These are phyloP conservation scores for Elsinoe fawcettii DNA, from an alignment of 2,329 filamentous ascomycete species.

Conservation along the genomic window DNA sequence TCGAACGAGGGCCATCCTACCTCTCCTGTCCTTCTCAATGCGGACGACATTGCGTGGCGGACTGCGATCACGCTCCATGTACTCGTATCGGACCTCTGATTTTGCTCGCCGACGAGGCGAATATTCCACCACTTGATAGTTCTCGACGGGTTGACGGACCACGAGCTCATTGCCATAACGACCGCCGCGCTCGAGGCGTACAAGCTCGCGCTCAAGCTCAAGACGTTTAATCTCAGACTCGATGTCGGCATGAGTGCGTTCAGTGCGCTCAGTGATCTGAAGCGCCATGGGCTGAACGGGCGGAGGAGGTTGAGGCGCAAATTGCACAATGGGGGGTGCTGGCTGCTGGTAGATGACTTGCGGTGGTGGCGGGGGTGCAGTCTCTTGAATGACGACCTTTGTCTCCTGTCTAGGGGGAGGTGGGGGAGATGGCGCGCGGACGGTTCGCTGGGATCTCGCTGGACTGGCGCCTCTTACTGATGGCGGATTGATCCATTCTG, in stretches of 20 bases:
- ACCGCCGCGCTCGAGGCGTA: slow-evolving; percentile 49
- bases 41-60: slow-evolving; percentile 50
- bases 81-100: slow-evolving; percentile 54
- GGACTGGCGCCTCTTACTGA: slow-evolving; percentile 23
- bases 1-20: slow-evolving; percentile 84
- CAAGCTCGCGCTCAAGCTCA: slow-evolving; percentile 55
- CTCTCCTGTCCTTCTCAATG: slow-evolving; percentile 86
- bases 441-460: slow-evolving; percentile 22
- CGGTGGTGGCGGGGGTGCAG: slow-evolving; percentile 18
- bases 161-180: slow-evolving; percentile 19
- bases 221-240: slow-evolving; percentile 63
- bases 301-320: slow-evolving; percentile 20
- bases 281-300: slow-evolving; percentile 26
- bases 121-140: slow-evolving; percentile 36
- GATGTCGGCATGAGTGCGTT: slow-evolving; percentile 54
- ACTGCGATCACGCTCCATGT: slow-evolving; percentile 37
- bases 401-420: slow-evolving; percentile 21
- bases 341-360: slow-evolving; percentile 27
- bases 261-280: slow-evolving; percentile 41
- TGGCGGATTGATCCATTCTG: slow-evolving; percentile 35
- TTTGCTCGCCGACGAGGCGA: slow-evolving; percentile 46
- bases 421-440: slow-evolving; percentile 19
- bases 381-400: slow-evolving; percentile 26
- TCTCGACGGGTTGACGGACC: slow-evolving; percentile 37
- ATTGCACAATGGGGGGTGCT: slow-evolving; percentile 27